Percentiles rank a stretch among this genome's conserved stretches.
These are phyloP conservation scores for Nicotiana tomentosiformis DNA, from an alignment of 257 asterid genomes.

Conservation along the genomic window DNA sequence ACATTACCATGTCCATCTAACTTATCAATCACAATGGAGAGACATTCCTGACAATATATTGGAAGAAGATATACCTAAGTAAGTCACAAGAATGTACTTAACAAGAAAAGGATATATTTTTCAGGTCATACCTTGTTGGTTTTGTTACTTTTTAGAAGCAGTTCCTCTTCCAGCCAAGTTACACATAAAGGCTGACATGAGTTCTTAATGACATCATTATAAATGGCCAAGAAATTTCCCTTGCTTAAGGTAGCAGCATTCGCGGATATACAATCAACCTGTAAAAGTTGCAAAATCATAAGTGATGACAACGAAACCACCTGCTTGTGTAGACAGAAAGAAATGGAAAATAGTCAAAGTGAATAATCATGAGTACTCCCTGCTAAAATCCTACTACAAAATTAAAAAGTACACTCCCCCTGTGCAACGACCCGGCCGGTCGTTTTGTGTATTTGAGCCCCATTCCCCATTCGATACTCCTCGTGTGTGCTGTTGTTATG, in stretches of 20 bases:
- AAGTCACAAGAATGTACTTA: background rate
- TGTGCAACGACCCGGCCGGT: too few relatives aligned
- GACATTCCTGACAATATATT: slow-evolving; percentile 45
- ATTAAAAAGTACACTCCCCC: background rate
- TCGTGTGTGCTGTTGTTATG: too few relatives aligned
- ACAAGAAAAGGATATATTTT: slow-evolving; percentile 2
- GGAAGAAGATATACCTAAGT: slow-evolving; percentile 9
- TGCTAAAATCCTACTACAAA: background rate
- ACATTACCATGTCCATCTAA: slow-evolving; percentile 54
- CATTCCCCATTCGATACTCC: too few relatives aligned
- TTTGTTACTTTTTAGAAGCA: slow-evolving; percentile 36
- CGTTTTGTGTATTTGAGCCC: too few relatives aligned
- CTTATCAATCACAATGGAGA: slow-evolving; percentile 44
- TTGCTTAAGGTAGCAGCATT: slow-evolving; percentile 28
- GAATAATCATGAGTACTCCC: background rate
- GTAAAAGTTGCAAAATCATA: slow-evolving; percentile 15
- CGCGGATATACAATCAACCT: slow-evolving; percentile 59
- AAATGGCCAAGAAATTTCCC: slow-evolving; percentile 34
- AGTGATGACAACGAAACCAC: background rate
- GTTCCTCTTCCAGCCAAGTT: slow-evolving; percentile 90
- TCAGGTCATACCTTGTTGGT: slow-evolving; percentile 54
- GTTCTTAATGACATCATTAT: slow-evolving; percentile 44
- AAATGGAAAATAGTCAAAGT: background rate
- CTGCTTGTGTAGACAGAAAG: background rate
- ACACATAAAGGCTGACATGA: slow-evolving; percentile 70